Conservation (phyloP, 2,329 filamentous ascomycete species). For the Ceratocystis papillata region DNA sequence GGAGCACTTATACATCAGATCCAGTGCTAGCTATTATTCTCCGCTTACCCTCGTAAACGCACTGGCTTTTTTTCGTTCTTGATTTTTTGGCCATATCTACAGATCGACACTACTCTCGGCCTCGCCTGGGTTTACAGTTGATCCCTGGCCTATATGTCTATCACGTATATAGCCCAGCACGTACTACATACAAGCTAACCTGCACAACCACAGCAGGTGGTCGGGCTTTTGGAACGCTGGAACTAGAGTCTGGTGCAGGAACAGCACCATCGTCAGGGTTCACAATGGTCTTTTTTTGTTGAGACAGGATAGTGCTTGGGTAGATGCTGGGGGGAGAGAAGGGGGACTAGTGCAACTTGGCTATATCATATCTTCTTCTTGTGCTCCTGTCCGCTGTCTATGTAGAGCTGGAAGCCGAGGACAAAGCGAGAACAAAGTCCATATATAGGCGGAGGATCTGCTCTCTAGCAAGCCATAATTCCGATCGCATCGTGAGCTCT, state of each 20-base stretch:
- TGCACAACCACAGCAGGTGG: not conserved
- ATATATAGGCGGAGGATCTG: not conserved
- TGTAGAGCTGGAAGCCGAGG: too few species aligned
- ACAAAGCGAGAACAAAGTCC: too few species aligned
- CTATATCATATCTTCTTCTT: too few species aligned
- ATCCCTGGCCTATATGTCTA: conserved; percentile 8
- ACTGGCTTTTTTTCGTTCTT: not conserved
- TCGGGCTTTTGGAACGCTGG: not conserved
- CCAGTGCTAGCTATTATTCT: not conserved
- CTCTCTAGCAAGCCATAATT: not conserved
- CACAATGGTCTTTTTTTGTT: not conserved
- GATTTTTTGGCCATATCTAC: not conserved
- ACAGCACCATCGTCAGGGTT: not conserved
- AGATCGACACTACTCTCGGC: not conserved
- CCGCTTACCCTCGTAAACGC: not conserved
- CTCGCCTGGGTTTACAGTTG: not conserved
- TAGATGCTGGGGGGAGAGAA: not conserved
- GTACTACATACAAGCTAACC: not conserved
- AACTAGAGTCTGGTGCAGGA: conserved; percentile 2
- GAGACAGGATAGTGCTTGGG: not conserved
- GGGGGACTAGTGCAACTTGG: too few species aligned
- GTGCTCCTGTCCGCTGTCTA: too few species aligned
- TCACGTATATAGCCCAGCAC: not conserved
- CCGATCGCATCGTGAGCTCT: not conserved
- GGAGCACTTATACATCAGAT: not conserved